A percentile compares a stretch with the other conserved stretches of the same genome.
These are phyloP conservation scores for Chytriomyces hyalinus DNA, from an alignment of 192 early-diverging fungal genomes.

Conservation along the genomic window DNA sequence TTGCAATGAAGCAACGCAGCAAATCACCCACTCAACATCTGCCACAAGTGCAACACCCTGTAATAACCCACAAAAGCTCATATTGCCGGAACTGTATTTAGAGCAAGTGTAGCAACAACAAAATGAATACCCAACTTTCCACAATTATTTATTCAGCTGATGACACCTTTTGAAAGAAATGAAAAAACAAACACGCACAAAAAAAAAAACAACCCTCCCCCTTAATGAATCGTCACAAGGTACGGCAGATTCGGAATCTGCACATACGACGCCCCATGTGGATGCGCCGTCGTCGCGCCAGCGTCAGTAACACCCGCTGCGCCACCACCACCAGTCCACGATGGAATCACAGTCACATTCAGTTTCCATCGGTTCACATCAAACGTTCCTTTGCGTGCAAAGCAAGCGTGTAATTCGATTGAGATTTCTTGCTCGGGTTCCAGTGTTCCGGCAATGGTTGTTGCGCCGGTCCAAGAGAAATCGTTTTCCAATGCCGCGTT, in stretches of 20 bases:
- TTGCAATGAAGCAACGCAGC: no score
- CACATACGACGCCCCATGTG: conserved; percentile 36
- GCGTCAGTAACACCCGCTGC: neutral
- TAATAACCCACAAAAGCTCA: no score
- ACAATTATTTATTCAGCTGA: no score
- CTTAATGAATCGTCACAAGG: conserved; percentile 38
- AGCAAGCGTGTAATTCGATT: conserved; percentile 58
- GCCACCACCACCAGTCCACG: neutral
- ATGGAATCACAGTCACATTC: conserved; percentile 24
- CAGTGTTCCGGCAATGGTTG: conserved; percentile 59
- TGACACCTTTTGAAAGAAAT: no score
- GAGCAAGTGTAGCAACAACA: no score
- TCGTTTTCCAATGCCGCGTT: conserved; percentile 22
- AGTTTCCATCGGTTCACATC: conserved; percentile 80
- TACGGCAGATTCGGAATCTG: conserved; percentile 46
- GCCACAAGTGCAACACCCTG: no score
- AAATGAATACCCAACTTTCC: no score
- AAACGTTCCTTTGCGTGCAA: conserved; percentile 69
- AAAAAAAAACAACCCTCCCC: neutral
- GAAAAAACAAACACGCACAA: no score
- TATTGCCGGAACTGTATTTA: no score
- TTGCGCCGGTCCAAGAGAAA: conserved; percentile 72
- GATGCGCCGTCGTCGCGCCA: no score
- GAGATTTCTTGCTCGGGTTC: conserved; percentile 56
- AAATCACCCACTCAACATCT: no score